A percentile compares a stretch with the other conserved stretches of the same genome.
Evolutionary conservation across 768 basidiomycete species (phyloP).

Genomic region (Lentinus brumalis): DNA sequence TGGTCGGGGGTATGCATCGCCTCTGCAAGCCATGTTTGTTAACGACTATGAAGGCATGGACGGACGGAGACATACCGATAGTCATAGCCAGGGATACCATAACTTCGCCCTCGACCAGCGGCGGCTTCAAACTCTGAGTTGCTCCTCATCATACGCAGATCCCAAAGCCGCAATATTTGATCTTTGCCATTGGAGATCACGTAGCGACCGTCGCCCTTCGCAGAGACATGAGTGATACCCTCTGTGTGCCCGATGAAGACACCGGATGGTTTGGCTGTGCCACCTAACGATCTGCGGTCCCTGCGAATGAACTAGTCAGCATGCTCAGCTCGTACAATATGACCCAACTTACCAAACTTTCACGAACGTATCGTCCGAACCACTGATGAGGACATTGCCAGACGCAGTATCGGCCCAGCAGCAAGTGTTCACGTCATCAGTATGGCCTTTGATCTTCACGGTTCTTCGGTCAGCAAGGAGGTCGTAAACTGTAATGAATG

Average conservation of each 20-base stretch:
- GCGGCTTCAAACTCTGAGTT: conserved; percentile 66
- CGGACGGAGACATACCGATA: conserved; percentile 62
- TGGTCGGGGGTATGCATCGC: conserved; percentile 67
- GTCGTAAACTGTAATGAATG: conserved; percentile 76
- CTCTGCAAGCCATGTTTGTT: conserved; percentile 39
- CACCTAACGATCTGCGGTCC: conserved; percentile 53
- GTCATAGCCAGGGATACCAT: conserved; percentile 68
- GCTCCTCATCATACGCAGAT: conserved; percentile 88
- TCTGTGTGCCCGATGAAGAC: conserved; percentile 95
- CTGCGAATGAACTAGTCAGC: conserved; percentile 29
- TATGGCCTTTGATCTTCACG: conserved; percentile 85
- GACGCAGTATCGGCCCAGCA: conserved; percentile 94
- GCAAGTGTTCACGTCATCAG: conserved; percentile 91
- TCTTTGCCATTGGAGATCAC: conserved; percentile 96
- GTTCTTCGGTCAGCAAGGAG: conserved; percentile 76
- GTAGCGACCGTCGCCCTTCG: conserved; percentile 96
- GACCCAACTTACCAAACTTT: conserved; percentile 80
- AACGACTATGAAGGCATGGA: not conserved
- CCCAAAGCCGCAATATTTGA: conserved; percentile 89
- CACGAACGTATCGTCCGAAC: conserved; percentile 90
- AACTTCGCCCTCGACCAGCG: conserved; percentile 43
- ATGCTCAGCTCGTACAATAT: not conserved
- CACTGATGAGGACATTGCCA: conserved; percentile 93
- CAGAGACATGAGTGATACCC: conserved; percentile 91
- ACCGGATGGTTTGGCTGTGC: conserved; percentile 77